Evolutionary conservation across 495 filamentous ascomycete genomes (phyloP).

Genomic region (Polyplosphaeria fusca): DNA sequence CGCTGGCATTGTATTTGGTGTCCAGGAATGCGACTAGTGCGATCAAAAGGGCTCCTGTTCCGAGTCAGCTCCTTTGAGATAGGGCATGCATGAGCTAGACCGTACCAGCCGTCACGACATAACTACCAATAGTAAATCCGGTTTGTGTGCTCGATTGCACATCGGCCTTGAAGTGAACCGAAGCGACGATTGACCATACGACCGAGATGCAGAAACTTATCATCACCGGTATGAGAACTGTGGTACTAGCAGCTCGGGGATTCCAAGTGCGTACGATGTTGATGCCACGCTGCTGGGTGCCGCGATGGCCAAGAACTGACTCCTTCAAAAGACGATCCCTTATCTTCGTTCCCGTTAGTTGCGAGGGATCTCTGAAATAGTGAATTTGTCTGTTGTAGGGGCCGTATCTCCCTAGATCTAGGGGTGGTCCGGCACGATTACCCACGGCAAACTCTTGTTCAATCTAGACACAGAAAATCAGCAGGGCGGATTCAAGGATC

Average conservation of each 20-base stretch:
- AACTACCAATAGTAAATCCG: neutral
- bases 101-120: neutral
- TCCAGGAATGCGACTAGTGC: neutral
- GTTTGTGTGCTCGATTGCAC: neutral
- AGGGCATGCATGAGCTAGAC: no score
- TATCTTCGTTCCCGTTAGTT: neutral
- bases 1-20: neutral
- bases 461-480: neutral
- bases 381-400: neutral
- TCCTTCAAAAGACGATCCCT: no score
- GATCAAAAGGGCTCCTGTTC: neutral
- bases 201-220: neutral
- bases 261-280: neutral
- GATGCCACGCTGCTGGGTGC: neutral
- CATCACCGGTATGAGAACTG: neutral
- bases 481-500: neutral
- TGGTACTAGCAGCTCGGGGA: neutral
- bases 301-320: neutral
- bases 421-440: neutral
- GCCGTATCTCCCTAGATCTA: neutral
- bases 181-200: neutral
- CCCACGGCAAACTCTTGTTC: neutral
- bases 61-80: no score
- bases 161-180: neutral
- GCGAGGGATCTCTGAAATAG: neutral